A percentile compares a stretch with the other conserved stretches of the same genome.
phyloP scores from a whole-genome alignment of 2,329 filamentous ascomycete species.

The Scedosporium minutisporum region DNA sequence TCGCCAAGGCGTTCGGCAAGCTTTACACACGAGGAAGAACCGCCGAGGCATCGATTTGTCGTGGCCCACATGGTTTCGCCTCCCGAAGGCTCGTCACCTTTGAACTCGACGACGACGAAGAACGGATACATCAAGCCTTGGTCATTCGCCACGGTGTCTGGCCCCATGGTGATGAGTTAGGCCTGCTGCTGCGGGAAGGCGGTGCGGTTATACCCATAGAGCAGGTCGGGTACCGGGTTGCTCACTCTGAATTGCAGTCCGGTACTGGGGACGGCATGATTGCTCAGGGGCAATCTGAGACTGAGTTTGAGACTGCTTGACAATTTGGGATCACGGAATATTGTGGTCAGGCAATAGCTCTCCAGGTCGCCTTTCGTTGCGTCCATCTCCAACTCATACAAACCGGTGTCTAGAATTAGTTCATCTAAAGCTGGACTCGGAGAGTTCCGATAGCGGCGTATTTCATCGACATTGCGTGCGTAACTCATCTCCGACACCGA shows the following conservation, averaged over 20 bases:
- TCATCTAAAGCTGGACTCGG: neutral
- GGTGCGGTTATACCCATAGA: neutral
- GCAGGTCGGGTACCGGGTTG: neutral
- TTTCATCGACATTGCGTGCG: neutral
- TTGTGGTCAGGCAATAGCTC: neutral
- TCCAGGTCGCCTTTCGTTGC: neutral
- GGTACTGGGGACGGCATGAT: neutral
- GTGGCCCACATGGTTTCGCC: conserved; percentile 21
- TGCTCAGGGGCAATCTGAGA: neutral
- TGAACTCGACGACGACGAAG: neutral
- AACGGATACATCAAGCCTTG: neutral
- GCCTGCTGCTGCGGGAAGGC: neutral
- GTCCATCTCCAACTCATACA: neutral
- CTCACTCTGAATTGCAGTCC: neutral
- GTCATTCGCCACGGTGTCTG: neutral
- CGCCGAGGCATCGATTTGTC: conserved; percentile 25
- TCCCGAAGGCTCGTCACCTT: conserved; percentile 13
- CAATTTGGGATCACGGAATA: neutral
- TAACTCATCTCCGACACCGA: neutral
- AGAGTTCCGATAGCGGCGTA: neutral
- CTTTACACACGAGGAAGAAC: conserved; percentile 21
- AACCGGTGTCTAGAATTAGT: neutral
- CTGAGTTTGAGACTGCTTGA: neutral
- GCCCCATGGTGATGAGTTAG: neutral
- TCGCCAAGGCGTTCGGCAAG: conserved; percentile 15